phyloP scores from a whole-genome alignment of 768 basidiomycete genomes.

The Hortiboletus flavorubellus region DNA sequence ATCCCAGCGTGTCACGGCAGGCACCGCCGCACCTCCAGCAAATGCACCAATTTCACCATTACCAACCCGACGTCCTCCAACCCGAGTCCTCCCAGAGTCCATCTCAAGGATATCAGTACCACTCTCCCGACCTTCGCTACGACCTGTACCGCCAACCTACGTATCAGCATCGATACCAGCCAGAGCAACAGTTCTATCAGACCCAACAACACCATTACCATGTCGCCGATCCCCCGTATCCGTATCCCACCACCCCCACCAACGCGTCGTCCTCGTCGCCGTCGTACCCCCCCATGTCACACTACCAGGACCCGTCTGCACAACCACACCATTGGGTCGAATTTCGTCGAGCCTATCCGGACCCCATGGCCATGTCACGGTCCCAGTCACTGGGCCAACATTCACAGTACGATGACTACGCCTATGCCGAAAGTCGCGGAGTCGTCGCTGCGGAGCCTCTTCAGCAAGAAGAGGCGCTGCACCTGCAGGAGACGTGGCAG shows the following conservation, averaged over 20 bases:
- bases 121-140: constrained; percentile 11
- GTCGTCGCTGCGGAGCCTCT: constrained; percentile 2
- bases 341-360: constrained; percentile 1
- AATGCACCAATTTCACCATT: constrained; percentile 10
- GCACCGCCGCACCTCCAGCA: not conserved
- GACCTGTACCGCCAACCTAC: constrained; percentile 13
- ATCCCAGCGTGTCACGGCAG: constrained; percentile 9
- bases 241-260: not conserved
- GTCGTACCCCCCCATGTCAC: constrained; percentile 1
- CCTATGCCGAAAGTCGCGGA: not conserved
- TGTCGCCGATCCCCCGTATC: constrained; percentile 6
- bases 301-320: constrained; percentile 10
- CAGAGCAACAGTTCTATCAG: constrained; percentile 22
- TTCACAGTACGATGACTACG: constrained; percentile 4
- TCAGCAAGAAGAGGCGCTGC: constrained; percentile 17
- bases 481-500: constrained; percentile 60
- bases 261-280: constrained; percentile 7
- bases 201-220: constrained; percentile 21
- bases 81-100: constrained; percentile 21
- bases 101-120: constrained; percentile 11
- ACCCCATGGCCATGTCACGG: not conserved
- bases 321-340: constrained; percentile 17
- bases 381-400: not conserved
- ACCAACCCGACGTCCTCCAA: constrained; percentile 12
- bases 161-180: constrained; percentile 11